Base-by-base conservation (phyloP, 1,284 basidiomycete genomes). In the Boletus smithii region DNA sequence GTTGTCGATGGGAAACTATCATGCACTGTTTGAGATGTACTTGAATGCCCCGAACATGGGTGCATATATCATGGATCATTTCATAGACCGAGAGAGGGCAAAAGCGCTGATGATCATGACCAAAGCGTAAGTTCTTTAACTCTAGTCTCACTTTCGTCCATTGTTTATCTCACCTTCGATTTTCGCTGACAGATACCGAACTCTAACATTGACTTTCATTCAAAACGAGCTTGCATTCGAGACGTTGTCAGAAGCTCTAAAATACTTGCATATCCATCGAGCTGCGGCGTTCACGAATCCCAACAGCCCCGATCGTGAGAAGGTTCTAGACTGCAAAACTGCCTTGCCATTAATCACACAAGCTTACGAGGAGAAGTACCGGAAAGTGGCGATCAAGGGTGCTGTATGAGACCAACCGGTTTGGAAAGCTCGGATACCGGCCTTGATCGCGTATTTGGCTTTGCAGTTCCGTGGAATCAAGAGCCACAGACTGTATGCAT, bases 1-100 rank as follows among this genome's bases (percentile, higher is more conserved):
- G 22, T 70, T 95, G 50, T 83, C 93, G 37, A 90, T 90, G 65
- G 92, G 91, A 63, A 99, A 99, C 69, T 99, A 98, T 70, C 88
- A 91, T 70, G 78, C 82, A 39, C 82, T 99, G 59, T 99, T 98
- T 73, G 79, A 83, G 53, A 74, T 95, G 42, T 99, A 92, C 70
- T 61, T 81, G 56, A 76, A 77, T 50, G 91, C 93, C 36, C 95
- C 95, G 34, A 95, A 95, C 66, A 98, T 99, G 97, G 92, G 93
- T 42, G 94, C 84, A 48, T 98, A 98, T 69, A 93, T 99, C 63
- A 97, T 99, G 91, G 95, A 99, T 69, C 94, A 98, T 68, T 97
- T 99, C 67, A 88, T 97, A 57, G 85, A 88, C 62, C 81, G 97
- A 55, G 97, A 98, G 72, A 75, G 97, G 47, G 80, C 90, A 47